Base-by-base conservation (phyloP, 768 basidiomycete genomes). In the Phanerochaete carnosa region DNA sequence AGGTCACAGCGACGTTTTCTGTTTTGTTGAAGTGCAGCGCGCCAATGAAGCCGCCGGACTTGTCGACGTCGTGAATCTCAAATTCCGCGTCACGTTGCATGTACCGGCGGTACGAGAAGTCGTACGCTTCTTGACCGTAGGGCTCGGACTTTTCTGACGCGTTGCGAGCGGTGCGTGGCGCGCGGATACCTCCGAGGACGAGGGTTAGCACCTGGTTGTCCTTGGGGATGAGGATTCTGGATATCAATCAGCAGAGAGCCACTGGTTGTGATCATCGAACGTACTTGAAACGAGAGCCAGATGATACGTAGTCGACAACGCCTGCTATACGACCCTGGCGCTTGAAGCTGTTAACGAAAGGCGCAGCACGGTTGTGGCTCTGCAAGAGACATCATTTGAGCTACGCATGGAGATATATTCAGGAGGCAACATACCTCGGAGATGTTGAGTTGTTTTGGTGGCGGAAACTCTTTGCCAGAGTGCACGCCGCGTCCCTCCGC, bases 71-170 rank as follows among this genome's bases (percentile, higher is more conserved):
- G 60, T 96, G 93, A 49, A 98, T 87, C 66, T 93, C 90, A 61
- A 98, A 87, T 72, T 99, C 96, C 6, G 94, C 87, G 68, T 99
- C 96, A 29, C 96, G 86, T 72, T 99, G 96, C 89, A 98, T 89
- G 71, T 89, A 95, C 62, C 83, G 82, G 45, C 86, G 83, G 8
- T 83, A 83, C 2, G 93, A 81, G 67, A 92, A 98, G 39, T 93
- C 89, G 4, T 83, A 77, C 4, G 95, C 85, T 69, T 99, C 96
- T 1, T 72, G 67, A 16, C 96, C 97, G 72, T 80, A 98, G 1
- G 95, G 92, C 69, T 99, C 96, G 52, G 87, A 80, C 74, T 94
- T 94, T 64, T 98, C 97, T 6, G 85, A 85, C 12, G 80, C 54
- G 70, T 76, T 91, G 49, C 97, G 85, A 23, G 93, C 90, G 1